These are phyloP conservation scores for Marasmius oreades DNA, from an alignment of 1,284 basidiomycete species.

Conservation along the genomic window DNA sequence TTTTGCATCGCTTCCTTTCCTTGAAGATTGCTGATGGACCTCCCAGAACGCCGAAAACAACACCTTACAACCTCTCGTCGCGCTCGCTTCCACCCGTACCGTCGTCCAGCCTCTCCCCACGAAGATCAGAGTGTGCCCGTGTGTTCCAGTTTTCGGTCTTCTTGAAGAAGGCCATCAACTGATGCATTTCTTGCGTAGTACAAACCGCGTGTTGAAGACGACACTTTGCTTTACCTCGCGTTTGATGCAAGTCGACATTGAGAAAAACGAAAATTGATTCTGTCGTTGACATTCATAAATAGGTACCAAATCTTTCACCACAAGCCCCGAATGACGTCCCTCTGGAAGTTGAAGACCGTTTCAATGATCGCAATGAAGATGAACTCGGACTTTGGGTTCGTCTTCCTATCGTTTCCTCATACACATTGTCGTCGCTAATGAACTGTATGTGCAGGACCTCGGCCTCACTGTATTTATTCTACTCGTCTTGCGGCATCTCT, in stretches of 20 bases:
- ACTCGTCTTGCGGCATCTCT: too few species aligned
- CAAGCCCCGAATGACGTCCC: neutral
- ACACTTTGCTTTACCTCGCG: neutral
- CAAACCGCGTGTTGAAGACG: neutral
- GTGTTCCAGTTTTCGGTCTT: neutral
- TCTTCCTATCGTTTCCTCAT: too few species aligned
- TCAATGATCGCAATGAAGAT: neutral
- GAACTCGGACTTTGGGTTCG: neutral
- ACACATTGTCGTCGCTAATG: too few species aligned
- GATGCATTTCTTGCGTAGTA: neutral
- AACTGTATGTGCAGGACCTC: too few species aligned
- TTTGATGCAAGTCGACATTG: neutral
- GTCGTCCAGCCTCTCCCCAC: neutral
- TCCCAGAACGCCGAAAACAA: too few species aligned
- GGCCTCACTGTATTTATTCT: too few species aligned
- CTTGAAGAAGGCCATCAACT: neutral
- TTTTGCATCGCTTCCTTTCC: too few species aligned
- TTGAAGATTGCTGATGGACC: too few species aligned
- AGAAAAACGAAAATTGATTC: neutral
- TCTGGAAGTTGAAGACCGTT: neutral
- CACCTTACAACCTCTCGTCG: neutral
- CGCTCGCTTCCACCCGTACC: neutral
- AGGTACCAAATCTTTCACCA: neutral
- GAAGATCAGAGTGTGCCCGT: neutral
- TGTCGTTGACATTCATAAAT: neutral